Percentiles rank a stretch among this genome's conserved stretches.
Evolutionary conservation across 345 rosid genomes (phyloP).

Genomic region (Salix dunnii): DNA sequence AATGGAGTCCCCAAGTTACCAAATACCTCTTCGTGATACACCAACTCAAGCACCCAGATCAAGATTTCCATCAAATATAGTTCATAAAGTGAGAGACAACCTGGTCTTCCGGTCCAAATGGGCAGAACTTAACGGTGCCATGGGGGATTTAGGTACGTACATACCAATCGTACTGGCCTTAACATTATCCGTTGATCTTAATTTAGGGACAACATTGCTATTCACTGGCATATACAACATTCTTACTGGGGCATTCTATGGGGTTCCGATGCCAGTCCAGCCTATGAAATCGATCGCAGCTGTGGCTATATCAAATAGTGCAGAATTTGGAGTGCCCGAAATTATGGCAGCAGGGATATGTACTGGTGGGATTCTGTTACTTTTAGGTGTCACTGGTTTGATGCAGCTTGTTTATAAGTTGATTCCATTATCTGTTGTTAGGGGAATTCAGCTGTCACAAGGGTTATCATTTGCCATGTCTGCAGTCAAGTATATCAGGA

Average conservation of each 20-base stretch:
- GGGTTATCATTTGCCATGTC: constrained; percentile 76
- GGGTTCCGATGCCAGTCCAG: constrained; percentile 93
- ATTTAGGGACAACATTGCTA: constrained; percentile 72
- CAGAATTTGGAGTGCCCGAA: constrained; percentile 65
- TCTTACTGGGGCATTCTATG: constrained; percentile 66
- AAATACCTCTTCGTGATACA: constrained; percentile 1
- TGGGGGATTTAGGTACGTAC: constrained; percentile 88
- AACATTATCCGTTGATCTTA: constrained; percentile 69
- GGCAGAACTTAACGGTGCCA: constrained; percentile 72
- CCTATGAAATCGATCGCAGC: constrained; percentile 89
- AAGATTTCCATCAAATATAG: constrained; percentile 18
- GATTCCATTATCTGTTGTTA: constrained; percentile 64
- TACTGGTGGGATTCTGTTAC: constrained; percentile 60
- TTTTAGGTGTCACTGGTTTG: constrained; percentile 68
- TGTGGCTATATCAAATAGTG: constrained; percentile 48
- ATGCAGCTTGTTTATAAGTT: constrained; percentile 63
- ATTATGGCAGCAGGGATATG: constrained; percentile 73
- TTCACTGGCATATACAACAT: constrained; percentile 73
- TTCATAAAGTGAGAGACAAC: constrained; percentile 42
- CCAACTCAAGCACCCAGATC: constrained; percentile 6
- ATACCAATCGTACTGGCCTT: constrained; percentile 80
- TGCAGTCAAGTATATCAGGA: constrained; percentile 66
- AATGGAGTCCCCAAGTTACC: constrained; percentile 14
- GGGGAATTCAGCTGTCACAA: constrained; percentile 84
- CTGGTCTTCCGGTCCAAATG: constrained; percentile 53